These are phyloP conservation scores for Crucihimalaya himalaica DNA, from an alignment of 345 rosid genomes.

Conservation along the genomic window DNA sequence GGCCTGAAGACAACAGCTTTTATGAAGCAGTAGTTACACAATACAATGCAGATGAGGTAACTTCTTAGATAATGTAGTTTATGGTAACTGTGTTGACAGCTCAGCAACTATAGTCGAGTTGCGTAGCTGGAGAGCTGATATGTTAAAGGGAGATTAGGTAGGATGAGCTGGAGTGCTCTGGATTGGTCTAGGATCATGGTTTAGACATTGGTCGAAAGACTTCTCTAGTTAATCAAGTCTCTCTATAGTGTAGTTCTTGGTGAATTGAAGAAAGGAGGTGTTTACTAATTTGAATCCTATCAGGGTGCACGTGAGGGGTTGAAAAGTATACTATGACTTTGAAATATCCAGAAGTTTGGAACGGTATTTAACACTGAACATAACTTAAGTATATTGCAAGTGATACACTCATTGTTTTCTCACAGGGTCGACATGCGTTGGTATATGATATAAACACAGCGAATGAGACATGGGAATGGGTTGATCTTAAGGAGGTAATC, in stretches of 20 bases:
- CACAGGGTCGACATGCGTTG: conserved; percentile 80
- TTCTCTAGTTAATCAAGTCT: conserved; percentile 2
- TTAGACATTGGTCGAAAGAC: neutral
- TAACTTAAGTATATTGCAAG: neutral
- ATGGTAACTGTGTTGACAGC: neutral
- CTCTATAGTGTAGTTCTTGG: neutral
- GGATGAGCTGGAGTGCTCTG: neutral
- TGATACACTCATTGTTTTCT: conserved; percentile 21
- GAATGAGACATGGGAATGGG: conserved; percentile 95
- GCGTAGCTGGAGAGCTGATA: neutral
- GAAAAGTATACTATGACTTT: neutral
- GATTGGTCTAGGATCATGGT: neutral
- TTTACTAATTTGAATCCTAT: neutral
- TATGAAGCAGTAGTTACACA: conserved; percentile 86
- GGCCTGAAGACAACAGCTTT: conserved; percentile 93
- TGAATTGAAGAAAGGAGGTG: neutral
- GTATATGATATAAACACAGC: conserved; percentile 71
- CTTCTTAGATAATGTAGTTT: conserved; percentile 2
- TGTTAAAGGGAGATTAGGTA: neutral
- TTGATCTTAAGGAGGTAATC: conserved; percentile 83
- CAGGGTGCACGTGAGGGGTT: neutral
- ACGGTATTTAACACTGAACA: neutral
- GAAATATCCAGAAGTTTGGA: neutral
- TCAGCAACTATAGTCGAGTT: neutral
- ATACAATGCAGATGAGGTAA: conserved; percentile 70